Conservation (phyloP, 2,329 filamentous ascomycete genomes). For the Paracamarosporium sp. region DNA sequence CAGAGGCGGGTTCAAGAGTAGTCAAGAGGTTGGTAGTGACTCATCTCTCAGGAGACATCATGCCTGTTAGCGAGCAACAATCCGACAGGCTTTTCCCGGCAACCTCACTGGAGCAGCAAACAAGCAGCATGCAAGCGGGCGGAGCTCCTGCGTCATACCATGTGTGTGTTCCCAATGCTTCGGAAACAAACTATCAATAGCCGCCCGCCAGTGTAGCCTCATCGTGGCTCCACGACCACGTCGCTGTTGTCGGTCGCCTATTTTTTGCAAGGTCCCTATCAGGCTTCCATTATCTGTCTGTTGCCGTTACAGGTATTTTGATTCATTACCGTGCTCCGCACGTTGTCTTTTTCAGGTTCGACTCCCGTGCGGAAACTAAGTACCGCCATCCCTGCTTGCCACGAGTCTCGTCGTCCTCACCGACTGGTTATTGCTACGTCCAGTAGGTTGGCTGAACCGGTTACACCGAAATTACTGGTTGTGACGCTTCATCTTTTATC, state of each 20-base stretch:
- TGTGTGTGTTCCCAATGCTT: conserved; percentile 19
- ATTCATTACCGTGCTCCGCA: not conserved
- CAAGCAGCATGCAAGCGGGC: conserved; percentile 24
- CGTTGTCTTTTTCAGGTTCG: not conserved
- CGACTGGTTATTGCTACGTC: not conserved
- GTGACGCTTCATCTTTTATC: not conserved
- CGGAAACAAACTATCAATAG: conserved; percentile 20
- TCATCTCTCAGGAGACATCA: conserved; percentile 25
- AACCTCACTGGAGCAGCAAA: conserved; percentile 21
- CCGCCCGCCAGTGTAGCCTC: conserved; percentile 16
- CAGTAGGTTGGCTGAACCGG: not conserved
- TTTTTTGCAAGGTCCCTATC: not conserved
- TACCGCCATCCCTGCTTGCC: not conserved
- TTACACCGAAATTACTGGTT: not conserved
- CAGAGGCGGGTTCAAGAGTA: not conserved
- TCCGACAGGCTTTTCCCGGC: conserved; percentile 22
- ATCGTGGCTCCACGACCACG: conserved; percentile 9
- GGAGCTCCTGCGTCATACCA: conserved; percentile 29
- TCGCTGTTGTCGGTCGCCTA: not conserved
- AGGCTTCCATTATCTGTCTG: not conserved
- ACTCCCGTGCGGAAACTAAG: not conserved
- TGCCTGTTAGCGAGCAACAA: conserved; percentile 24
- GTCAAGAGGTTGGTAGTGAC: conserved; percentile 17
- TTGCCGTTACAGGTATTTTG: not conserved
- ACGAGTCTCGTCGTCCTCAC: not conserved